Base-by-base conservation (phyloP, 2,329 filamentous ascomycete genomes). In the Fusarium globosum region DNA sequence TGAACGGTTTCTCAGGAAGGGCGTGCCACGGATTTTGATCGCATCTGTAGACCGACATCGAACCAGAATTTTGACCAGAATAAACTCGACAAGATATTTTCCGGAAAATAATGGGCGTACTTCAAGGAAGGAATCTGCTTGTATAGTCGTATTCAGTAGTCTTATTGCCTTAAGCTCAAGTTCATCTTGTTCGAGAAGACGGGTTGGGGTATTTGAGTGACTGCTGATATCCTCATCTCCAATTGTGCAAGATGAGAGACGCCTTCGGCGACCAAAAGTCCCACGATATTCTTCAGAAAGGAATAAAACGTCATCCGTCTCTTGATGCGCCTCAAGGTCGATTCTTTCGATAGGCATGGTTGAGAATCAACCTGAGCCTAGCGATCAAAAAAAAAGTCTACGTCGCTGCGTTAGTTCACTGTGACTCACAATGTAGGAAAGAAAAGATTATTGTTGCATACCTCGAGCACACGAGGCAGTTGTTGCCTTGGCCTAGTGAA, bases 21-120 rank as follows among this genome's bases (percentile, higher is more conserved):
- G 82, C 1, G 81, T 69, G 1, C 86, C 86, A 4, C 83, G 81
- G 13, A 86, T 69, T 3, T 72, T 75, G n/a, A 78, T 58, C 1
- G 76, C 60, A 0, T 79, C 77, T 0, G 59, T 58, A 0, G 38
- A 16, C 20, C n/a, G 46, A 36, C 78, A 56, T 33, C 81, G 73
- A 26, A 86, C 79, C 43, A 89, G 84, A 3, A 76, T 69, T 51
- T 82, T 82, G 77, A 89, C 85, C 65, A 83, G 74, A 35, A 88
- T 79, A 61, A 83, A 84, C 5, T 81, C 51, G 10, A 85, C 74
- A 4, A 68, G 58, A 42, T 78, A 78, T 2, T 65, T 58, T 9
- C 78, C 79, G 11, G 79, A 41, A 3, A 43, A 35, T 13, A 74
- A 74, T 18, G 73, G 30, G 12, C 58, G 39, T 4, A 84, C 65